These are phyloP conservation scores for Fusarium denticulatum DNA, from an alignment of 2,329 filamentous ascomycete genomes.

Conservation along the genomic window DNA sequence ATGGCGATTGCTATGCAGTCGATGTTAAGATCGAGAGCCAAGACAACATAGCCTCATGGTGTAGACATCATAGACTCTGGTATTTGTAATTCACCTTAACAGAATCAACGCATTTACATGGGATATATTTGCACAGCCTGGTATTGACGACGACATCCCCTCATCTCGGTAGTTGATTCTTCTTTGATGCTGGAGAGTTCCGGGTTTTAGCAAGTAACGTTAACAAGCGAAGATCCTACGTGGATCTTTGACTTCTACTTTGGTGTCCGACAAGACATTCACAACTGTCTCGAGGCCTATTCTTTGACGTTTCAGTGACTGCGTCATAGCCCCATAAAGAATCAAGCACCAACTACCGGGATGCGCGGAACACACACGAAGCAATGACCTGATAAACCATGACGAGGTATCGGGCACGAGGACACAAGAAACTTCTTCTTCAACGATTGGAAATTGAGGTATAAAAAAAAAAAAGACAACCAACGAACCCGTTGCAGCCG, in stretches of 20 bases:
- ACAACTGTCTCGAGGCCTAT: not conserved
- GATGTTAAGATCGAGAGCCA: not conserved
- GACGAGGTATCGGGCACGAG: constrained; percentile 2
- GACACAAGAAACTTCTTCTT: not conserved
- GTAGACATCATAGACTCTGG: constrained; percentile 11
- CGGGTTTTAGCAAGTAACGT: constrained; percentile 8
- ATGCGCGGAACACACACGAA: constrained; percentile 21
- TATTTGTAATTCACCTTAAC: constrained; percentile 8
- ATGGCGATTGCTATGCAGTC: not conserved
- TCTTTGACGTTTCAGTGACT: constrained; percentile 22
- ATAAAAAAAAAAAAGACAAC: not conserved
- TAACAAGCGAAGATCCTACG: constrained; percentile 15
- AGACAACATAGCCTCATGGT: constrained; percentile 9
- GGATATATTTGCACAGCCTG: constrained; percentile 24
- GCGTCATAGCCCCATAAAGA: constrained; percentile 35
- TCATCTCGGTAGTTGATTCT: constrained; percentile 4
- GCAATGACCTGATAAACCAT: constrained; percentile 4
- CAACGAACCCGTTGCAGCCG: constrained; percentile 28
- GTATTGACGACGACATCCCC: constrained; percentile 19
- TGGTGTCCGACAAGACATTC: constrained; percentile 4
- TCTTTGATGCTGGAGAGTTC: constrained; percentile 1
- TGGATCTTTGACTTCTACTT: constrained; percentile 2
- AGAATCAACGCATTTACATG: not conserved
- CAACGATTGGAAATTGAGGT: not conserved
- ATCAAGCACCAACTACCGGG: constrained; percentile 19